Evolutionary conservation across 176 grass and related monocot genomes (phyloP), one percentile per base, ranked within the genome.

Genomic region (Eragrostis nindensis): DNA sequence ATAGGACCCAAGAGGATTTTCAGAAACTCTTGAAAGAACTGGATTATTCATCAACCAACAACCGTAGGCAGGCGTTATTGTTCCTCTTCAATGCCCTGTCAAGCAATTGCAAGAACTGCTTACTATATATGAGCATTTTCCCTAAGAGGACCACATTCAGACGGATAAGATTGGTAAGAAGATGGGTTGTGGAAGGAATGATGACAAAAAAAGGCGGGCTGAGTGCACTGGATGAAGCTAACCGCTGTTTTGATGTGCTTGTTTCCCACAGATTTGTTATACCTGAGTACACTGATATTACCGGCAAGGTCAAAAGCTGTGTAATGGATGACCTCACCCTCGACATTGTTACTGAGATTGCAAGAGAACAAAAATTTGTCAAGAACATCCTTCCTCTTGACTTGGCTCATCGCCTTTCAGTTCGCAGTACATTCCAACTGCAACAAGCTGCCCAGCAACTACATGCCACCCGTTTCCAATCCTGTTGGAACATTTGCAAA

Each of bases 61-160:
- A 48, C 46, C 46, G 14, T 13, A 48, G 14, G 46, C 12, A 48
- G 14, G 14, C 14, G 9, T 13, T 48, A 13, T 13, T 13, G 46
- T 49, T 49, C 17, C 4, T 17, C 47, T 49, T 45, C 0, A 8
- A 70, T 16, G 67, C 12, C 12, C 11, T 70, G 11, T 70, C 32
- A 19, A 62, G 0, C 30, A 38, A 27, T 32, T 77, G 43, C 57
- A 44, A 29, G 52, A 40, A 56, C 4, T 79, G 83, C 11, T 50
- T 70, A 17, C 19, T 76, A 4, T 65, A 85, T 70, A 39, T 67
- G 7, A 52, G 44, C 7, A 78, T 30, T 1, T 76, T 85, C 74
- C 83, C 25, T 8, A 3, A 39, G 38, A 2, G 36, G 18, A 3
- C 7, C 14, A 19, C 8, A 8, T 13, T 71, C 36, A 16, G 18